Evolutionary conservation across 257 asterid species (phyloP).

Genomic region (Solanum rostratum): DNA sequence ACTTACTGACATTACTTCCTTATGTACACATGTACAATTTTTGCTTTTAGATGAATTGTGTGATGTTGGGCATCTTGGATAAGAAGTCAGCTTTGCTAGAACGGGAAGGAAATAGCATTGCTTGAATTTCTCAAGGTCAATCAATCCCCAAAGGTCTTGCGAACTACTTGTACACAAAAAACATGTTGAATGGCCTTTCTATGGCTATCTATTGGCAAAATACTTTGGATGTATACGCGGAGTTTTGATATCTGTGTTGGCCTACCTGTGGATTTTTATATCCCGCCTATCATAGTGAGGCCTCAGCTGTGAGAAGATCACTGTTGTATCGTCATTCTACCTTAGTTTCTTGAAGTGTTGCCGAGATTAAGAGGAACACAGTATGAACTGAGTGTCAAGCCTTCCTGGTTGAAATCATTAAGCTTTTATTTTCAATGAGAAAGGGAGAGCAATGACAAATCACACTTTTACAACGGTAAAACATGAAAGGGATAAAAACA

Average conservation of each 20-base stretch:
- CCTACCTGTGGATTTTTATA: neutral
- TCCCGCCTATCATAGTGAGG: neutral
- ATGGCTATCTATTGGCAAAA: neutral
- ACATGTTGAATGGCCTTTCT: neutral
- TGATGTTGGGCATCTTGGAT: neutral
- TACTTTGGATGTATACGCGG: neutral
- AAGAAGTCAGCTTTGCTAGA: neutral
- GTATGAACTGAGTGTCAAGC: neutral
- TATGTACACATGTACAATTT: neutral
- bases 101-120: neutral
- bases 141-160: neutral
- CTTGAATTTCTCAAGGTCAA: neutral
- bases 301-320: neutral
- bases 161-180: neutral
- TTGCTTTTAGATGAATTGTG: neutral
- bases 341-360: neutral
- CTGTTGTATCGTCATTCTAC: neutral
- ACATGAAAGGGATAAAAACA: neutral
- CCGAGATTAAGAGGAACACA: neutral
- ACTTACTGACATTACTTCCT: slow-evolving; percentile 7
- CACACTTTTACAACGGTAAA: neutral
- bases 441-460: neutral
- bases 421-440: neutral
- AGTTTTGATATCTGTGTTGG: neutral
- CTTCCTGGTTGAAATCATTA: neutral